These are phyloP conservation scores for Fraxinus excelsior DNA, from an alignment of 257 asterid species.

Conservation along the genomic window DNA sequence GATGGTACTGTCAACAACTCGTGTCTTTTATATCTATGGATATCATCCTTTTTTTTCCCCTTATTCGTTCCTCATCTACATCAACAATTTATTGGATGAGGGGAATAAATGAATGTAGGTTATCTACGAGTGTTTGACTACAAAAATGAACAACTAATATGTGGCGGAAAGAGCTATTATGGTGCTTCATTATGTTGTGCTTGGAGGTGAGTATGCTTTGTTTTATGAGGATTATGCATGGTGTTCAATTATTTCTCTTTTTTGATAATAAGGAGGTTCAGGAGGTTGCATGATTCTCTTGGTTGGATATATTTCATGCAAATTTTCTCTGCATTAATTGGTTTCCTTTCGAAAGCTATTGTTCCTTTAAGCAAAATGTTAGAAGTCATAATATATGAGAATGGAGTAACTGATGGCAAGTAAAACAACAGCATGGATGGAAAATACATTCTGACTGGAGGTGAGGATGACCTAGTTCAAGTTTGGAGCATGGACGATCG, in stretches of 20 bases:
- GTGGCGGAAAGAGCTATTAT: slow-evolving; percentile 96
- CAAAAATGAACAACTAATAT: slow-evolving; percentile 80
- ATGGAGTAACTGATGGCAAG: slow-evolving; percentile 39
- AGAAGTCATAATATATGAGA: slow-evolving; percentile 32
- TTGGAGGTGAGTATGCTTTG: slow-evolving; percentile 67
- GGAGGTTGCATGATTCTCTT: no score
- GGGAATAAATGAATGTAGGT: slow-evolving; percentile 52
- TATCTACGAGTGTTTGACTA: slow-evolving; percentile 90
- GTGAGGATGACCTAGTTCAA: slow-evolving; percentile 99
- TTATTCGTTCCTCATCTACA: slow-evolving; percentile 1
- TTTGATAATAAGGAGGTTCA: no score
- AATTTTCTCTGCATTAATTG: not conserved
- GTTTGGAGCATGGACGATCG: slow-evolving; percentile 99
- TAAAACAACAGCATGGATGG: slow-evolving; percentile 87
- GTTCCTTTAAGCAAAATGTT: slow-evolving; percentile 18
- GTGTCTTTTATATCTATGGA: slow-evolving; percentile 21
- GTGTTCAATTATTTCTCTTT: slow-evolving; percentile 6
- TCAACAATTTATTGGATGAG: slow-evolving; percentile 24
- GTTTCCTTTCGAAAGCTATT: not conserved
- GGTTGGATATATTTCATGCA: no score
- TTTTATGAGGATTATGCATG: not conserved
- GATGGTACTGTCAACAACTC: slow-evolving; percentile 54
- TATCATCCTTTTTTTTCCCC: not conserved
- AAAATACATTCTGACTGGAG: slow-evolving; percentile 96
- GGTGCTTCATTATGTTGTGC: slow-evolving; percentile 97